Evolutionary conservation across 1,139 yeast species (phyloP), one percentile per base, ranked within the genome.

Genomic region (Nakaseomyces sp.): DNA sequence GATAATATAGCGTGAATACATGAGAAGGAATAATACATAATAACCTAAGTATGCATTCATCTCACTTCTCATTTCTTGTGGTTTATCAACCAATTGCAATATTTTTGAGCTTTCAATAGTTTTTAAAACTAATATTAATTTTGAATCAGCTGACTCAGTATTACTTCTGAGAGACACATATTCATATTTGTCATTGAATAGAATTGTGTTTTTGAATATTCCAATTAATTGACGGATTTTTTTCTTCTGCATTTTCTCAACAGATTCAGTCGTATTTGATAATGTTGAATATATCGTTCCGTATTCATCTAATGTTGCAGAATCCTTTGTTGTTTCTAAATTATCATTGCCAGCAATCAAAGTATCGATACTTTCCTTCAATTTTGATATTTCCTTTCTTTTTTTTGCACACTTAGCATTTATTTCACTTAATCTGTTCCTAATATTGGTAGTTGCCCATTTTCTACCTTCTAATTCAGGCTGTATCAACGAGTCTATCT

Each of bases 21-120:
- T 32, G 19, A 50, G 35, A 10, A 58, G 37, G 36, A 60, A 48
- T n/a, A 61, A 41, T 22, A 54, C 30, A 44, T 59, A 60, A 40
- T 57, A 56, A 6, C 65, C 65, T 15, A 61, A 45, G 12, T 47
- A 43, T 5, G 56, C 47, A 43, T 58, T 58, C 15, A 48, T 40
- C 2, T 3, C 15, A 24, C 44, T 26, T 25, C 29, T 20, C 12
- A 38, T 24, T 29, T 39, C 29, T 40, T 35, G 37, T 10, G 24
- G 29, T 20, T 24, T 18, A 9, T 9, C 18, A n/a, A 31, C 18
- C 15, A 12, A 15, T 1, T 18, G 5, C 6, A 13, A 12, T 3
- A 39, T 13, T 4, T 18, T 2, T 6, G 16, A 12, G 19, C 9
- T 12, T 8, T 28, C 35, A 18, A 39, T n/a, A 1, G 18, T 17